phyloP scores from a whole-genome alignment of 2,329 filamentous ascomycete genomes.

The Botrytis elliptica region DNA sequence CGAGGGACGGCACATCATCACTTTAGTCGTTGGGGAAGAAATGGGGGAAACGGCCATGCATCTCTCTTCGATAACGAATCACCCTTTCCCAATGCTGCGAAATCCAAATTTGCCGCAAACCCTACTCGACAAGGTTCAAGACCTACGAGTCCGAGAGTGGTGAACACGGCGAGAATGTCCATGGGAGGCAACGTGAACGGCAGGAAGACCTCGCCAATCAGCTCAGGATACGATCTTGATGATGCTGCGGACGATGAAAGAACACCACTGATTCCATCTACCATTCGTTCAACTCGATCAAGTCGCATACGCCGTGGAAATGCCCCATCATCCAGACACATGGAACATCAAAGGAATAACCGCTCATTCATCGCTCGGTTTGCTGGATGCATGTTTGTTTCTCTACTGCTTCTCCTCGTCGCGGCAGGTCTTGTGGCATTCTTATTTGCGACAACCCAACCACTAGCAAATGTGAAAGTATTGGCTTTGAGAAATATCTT shows the following conservation, averaged over 20 bases:
- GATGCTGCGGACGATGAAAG: conserved; percentile 85
- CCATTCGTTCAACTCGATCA: conserved; percentile 62
- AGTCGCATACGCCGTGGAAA: conserved; percentile 53
- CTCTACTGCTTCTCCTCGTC: conserved; percentile 75
- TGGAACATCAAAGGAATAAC: conserved; percentile 67
- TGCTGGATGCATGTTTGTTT: conserved; percentile 84
- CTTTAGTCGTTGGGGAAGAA: conserved; percentile 74
- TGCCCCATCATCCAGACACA: conserved; percentile 60
- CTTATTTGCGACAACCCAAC: conserved; percentile 87
- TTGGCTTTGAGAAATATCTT: conserved; percentile 84
- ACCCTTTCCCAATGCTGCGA: conserved; percentile 68
- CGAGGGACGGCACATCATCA: conserved; percentile 72
- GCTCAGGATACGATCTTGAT: conserved; percentile 74
- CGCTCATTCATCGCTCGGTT: conserved; percentile 69
- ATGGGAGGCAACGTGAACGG: conserved; percentile 39
- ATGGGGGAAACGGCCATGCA: conserved; percentile 62
- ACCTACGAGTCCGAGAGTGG: conserved; percentile 67
- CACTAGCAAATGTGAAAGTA: conserved; percentile 75
- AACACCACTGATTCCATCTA: conserved; percentile 68
- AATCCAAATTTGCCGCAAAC: conserved; percentile 59
- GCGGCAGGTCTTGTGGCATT: conserved; percentile 85
- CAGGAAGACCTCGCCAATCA: conserved; percentile 61
- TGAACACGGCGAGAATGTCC: conserved; percentile 39
- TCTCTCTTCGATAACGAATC: conserved; percentile 76
- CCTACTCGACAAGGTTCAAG: conserved; percentile 60